phyloP scores from a whole-genome alignment of 225 moss, liverwort and hornwort species.

The Physcomitrium patens region DNA sequence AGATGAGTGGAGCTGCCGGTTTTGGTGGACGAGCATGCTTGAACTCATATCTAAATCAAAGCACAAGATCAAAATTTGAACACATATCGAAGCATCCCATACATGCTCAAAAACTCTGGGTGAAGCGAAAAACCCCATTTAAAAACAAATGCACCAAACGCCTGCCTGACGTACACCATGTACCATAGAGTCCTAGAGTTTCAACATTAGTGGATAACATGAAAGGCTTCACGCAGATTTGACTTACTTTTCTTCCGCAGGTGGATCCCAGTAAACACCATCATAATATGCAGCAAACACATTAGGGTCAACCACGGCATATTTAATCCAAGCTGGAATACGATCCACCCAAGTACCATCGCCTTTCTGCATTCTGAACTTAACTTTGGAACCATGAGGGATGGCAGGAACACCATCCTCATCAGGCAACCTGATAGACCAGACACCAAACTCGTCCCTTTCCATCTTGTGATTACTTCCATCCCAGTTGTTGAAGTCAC shows the following conservation, averaged over 20 bases:
- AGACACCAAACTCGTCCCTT: constrained; percentile 87
- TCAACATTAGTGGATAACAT: not conserved
- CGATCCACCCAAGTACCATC: constrained; percentile 84
- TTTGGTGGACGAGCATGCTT: constrained; percentile 76
- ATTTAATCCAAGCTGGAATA: constrained; percentile 94
- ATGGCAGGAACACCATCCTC: constrained; percentile 68
- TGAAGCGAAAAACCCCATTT: not conserved
- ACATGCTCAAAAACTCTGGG: not conserved
- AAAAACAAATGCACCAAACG: not conserved
- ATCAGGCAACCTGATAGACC: constrained; percentile 82
- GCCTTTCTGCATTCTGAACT: constrained; percentile 75
- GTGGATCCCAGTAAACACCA: constrained; percentile 93
- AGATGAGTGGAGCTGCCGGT: constrained; percentile 85
- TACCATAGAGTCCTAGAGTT: too few relatives aligned
- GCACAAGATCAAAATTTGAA: not conserved
- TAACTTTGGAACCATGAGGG: constrained; percentile 88
- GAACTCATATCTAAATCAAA: constrained; percentile 63
- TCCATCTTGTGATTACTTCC: constrained; percentile 77
- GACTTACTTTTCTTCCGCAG: constrained; percentile 64
- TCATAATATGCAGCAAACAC: constrained; percentile 86
- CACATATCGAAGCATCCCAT: not conserved
- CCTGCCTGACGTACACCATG: not conserved
- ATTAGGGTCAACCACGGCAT: constrained; percentile 70
- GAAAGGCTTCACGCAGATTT: not conserved
- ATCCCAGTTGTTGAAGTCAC: constrained; percentile 94